Base-by-base conservation (phyloP, 2,329 filamentous ascomycete genomes). In the Exserohilum turcica region DNA sequence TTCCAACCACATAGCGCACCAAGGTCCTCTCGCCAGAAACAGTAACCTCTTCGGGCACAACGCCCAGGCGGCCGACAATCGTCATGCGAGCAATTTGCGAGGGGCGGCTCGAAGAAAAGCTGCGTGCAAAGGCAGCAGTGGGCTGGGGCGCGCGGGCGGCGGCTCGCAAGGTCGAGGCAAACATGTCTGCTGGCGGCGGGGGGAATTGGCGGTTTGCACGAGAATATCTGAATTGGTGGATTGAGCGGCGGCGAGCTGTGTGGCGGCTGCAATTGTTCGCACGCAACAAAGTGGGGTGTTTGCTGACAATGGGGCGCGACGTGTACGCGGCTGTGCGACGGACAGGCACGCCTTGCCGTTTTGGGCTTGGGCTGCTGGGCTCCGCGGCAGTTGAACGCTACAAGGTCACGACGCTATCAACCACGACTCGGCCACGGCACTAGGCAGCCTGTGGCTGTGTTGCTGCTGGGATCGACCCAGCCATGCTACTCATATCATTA, bases 11-110 rank as follows among this genome's bases (percentile, higher is more conserved):
- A 74, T 96, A 97, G 66, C 84, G 85, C 69, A 97, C 72, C 53
- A 96, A 69, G 60, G 95, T 89, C 59, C 82, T 82, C 56, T 92
- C 92, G 53, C 91, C 91, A 46, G 79, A 87, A 67, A 84, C 83
- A 42, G 89, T 90, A 32, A 83, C 81, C 62, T 92, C 68, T 80
- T 97, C 92, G 53, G 94, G 93, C 47, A 85, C 83, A 66, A 86
- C 84, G 56, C 84, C 91, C 45, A 99, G 86, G 75, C 92, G 89
- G 71, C 94, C 94, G 65, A 97, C 83, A 75, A 99, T 81, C 68
- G 86, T 89, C 80, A 99, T 89, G 76, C 87, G 89, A 64, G 94
- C 90, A 63, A 94, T 70, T 59, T 82, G 77, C 58, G 84, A 82
- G 62, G 79, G 78, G 37, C 79, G 67, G 38, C 88, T 86, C 65